Percentiles rank a stretch among this genome's conserved stretches.
phyloP scores from a whole-genome alignment of 75 land plant species.

The Sequoiadendron giganteum region DNA sequence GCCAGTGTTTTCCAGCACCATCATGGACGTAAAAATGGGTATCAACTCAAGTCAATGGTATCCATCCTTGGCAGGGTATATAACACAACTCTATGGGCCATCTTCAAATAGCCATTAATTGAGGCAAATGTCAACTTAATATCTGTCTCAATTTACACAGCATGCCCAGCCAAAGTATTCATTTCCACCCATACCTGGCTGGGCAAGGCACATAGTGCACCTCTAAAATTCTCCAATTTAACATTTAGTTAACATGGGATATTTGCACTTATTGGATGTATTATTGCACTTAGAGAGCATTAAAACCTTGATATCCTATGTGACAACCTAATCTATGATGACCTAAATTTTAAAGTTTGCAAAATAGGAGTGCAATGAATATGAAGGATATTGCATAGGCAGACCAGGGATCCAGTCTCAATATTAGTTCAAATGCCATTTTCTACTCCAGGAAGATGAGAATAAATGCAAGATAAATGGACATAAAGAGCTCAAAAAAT shows the following conservation, averaged over 20 bases:
- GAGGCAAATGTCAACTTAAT: neutral
- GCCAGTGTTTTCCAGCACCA: neutral
- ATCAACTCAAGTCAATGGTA: neutral
- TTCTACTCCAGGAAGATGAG: neutral
- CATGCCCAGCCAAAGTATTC: neutral
- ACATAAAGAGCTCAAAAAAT: neutral
- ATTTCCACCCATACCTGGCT: neutral
- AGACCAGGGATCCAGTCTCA: neutral
- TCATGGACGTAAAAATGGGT: neutral
- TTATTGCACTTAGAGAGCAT: neutral
- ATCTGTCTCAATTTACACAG: neutral
- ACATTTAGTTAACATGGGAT: neutral
- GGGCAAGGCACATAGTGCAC: neutral
- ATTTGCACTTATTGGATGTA: neutral
- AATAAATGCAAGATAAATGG: neutral
- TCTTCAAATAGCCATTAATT: neutral
- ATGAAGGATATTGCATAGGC: neutral
- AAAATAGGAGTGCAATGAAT: neutral
- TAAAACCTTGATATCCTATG: neutral
- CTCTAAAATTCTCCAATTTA: constrained; percentile 1
- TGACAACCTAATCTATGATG: neutral
- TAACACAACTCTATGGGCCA: neutral
- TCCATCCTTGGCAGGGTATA: neutral
- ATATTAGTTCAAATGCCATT: neutral
- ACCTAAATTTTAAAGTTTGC: neutral